phyloP scores from a whole-genome alignment of 495 filamentous ascomycete genomes.

The Penicillium desertorum region DNA sequence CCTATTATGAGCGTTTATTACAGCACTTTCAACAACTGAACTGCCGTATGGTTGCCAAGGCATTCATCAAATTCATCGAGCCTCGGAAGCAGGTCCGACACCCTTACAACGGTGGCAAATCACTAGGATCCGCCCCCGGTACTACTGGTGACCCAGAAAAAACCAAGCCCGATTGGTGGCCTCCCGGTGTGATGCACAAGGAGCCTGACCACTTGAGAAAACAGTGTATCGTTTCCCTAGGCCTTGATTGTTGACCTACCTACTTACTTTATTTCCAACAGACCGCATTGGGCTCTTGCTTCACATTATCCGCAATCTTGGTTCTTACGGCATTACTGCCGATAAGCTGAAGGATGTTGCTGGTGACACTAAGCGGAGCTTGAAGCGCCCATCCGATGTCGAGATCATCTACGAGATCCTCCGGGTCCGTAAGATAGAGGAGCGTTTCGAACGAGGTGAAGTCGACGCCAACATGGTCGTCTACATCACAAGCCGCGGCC shows the following conservation, averaged over 20 bases:
- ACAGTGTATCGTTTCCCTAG: conserved; percentile 54
- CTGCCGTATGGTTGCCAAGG: conserved; percentile 68
- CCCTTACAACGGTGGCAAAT: conserved; percentile 63
- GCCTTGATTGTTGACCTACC: background rate
- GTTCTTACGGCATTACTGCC: conserved; percentile 34
- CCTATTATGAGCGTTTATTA: conserved; percentile 51
- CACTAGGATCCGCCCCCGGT: conserved; percentile 37
- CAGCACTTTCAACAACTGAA: conserved; percentile 70
- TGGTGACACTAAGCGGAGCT: conserved; percentile 40
- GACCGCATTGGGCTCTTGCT: conserved; percentile 44
- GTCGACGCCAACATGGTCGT: conserved; percentile 43
- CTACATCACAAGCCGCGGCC: conserved; percentile 41
- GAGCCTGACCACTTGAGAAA: conserved; percentile 85
- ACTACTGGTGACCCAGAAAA: conserved; percentile 50
- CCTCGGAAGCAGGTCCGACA: conserved; percentile 73
- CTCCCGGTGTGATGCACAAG: conserved; percentile 60
- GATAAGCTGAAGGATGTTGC: conserved; percentile 46
- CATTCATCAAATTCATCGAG: conserved; percentile 77
- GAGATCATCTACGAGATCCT: conserved; percentile 54
- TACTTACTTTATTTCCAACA: conserved; percentile 13
- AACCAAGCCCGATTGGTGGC: too few relatives aligned
- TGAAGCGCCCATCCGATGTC: conserved; percentile 37
- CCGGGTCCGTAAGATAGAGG: conserved; percentile 53
- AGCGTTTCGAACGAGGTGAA: conserved; percentile 51
- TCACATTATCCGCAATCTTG: conserved; percentile 46